These are phyloP conservation scores for Afroboletus lepidellus DNA, from an alignment of 1,284 basidiomycete genomes.

Conservation along the genomic window DNA sequence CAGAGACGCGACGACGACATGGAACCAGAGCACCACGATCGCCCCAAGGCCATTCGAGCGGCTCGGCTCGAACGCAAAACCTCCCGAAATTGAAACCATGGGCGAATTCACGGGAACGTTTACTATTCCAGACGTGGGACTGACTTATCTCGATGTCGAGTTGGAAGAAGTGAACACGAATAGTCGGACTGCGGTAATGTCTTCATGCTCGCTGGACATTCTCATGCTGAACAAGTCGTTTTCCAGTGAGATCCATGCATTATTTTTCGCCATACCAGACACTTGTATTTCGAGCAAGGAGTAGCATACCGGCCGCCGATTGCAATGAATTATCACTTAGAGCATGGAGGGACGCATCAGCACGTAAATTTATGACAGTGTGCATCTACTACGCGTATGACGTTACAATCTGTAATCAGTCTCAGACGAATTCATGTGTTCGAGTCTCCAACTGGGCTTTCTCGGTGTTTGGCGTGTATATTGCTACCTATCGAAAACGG, in stretches of 20 bases:
- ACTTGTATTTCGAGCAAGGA: not conserved
- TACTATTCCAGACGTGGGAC: not conserved
- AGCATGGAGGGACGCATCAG: not conserved
- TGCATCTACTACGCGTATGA: no score
- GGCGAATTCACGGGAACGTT: slow-evolving; percentile 1
- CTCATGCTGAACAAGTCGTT: not conserved
- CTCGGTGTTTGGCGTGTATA: no score
- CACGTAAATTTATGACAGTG: not conserved
- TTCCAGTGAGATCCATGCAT: not conserved
- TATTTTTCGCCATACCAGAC: not conserved
- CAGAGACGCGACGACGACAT: not conserved
- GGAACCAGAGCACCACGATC: not conserved
- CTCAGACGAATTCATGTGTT: no score
- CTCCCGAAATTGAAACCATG: not conserved
- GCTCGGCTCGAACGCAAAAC: not conserved
- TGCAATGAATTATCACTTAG: not conserved
- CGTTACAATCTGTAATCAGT: no score
- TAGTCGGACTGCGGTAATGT: slow-evolving; percentile 1
- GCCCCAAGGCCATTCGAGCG: not conserved
- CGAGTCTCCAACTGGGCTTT: no score
- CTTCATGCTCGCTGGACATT: not conserved
- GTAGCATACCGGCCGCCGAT: not conserved
- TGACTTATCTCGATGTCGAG: not conserved
- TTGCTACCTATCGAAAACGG: no score
- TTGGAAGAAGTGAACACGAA: not conserved